Evolutionary conservation across 495 filamentous ascomycete species (phyloP).

Genomic region (Trichoderma reesei): DNA sequence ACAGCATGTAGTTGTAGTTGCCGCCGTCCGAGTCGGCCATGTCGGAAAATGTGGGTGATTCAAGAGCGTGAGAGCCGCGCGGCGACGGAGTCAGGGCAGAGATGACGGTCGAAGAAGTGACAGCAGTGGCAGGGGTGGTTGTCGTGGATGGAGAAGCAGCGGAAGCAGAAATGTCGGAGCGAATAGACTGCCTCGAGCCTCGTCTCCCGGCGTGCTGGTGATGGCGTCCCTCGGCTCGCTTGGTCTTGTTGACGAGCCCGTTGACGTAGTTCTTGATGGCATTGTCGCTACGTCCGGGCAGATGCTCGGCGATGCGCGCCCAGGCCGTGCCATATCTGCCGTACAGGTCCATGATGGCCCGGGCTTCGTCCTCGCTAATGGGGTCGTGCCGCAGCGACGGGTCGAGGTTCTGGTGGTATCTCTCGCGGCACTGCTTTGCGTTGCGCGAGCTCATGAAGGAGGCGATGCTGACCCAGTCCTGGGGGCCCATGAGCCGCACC

Average conservation of each 20-base stretch:
- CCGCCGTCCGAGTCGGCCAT: background rate
- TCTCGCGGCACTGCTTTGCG: constrained; percentile 92
- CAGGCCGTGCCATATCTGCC: constrained; percentile 78
- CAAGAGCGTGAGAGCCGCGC: background rate
- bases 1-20: background rate
- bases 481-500: constrained; percentile 64
- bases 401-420: constrained; percentile 94
- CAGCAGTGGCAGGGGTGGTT: too few species aligned
- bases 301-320: constrained; percentile 85
- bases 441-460: constrained; percentile 65
- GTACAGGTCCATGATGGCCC: constrained; percentile 72
- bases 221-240: constrained; percentile 36
- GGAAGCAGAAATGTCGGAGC: background rate
- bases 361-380: constrained; percentile 83
- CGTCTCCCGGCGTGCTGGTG: background rate
- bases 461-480: constrained; percentile 91
- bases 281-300: constrained; percentile 90
- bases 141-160: background rate
- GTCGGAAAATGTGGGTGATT: background rate
- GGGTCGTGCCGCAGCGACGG: constrained; percentile 82
- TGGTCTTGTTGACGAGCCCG: constrained; percentile 66
- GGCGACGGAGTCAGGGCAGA: background rate
- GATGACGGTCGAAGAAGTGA: too few species aligned
- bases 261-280: constrained; percentile 99
- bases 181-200: background rate